Evolutionary conservation across 2,329 filamentous ascomycete species (phyloP).

Genomic region (Grosmannia clavigera): DNA sequence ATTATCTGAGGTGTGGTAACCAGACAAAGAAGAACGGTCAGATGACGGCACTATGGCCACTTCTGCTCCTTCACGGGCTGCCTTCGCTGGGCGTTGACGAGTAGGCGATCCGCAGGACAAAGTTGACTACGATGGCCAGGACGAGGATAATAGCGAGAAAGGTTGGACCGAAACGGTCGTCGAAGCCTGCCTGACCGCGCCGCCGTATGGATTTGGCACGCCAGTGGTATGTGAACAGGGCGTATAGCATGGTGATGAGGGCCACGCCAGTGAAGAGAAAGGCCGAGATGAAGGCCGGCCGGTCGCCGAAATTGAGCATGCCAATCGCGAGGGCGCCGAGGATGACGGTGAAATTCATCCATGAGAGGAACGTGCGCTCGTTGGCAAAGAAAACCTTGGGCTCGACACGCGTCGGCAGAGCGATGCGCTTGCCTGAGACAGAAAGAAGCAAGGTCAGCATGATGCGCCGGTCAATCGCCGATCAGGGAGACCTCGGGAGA

Average conservation of each 20-base stretch:
- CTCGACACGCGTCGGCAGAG: slow-evolving; percentile 93
- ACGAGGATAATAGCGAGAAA: slow-evolving; percentile 77
- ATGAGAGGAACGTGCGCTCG: slow-evolving; percentile 96
- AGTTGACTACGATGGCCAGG: slow-evolving; percentile 89
- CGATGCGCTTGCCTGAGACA: slow-evolving; percentile 80
- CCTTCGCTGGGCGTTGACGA: slow-evolving; percentile 3
- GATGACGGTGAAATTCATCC: slow-evolving; percentile 99
- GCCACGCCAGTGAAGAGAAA: slow-evolving; percentile 89
- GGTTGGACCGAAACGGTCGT: slow-evolving; percentile 89
- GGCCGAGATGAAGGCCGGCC: slow-evolving; percentile 83
- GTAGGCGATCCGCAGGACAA: slow-evolving; percentile 63
- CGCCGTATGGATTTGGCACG: slow-evolving; percentile 82
- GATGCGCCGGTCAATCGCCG: slow-evolving; percentile 1
- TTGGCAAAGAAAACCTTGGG: slow-evolving; percentile 99
- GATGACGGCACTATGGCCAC: not conserved
- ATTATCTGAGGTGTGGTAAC: too few species aligned
- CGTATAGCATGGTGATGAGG: slow-evolving; percentile 92
- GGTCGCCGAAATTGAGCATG: slow-evolving; percentile 96
- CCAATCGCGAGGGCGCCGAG: slow-evolving; percentile 92
- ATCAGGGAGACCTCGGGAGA: not conserved
- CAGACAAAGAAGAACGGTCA: not conserved
- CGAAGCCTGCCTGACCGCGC: slow-evolving; percentile 88
- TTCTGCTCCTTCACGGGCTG: slow-evolving; percentile 2
- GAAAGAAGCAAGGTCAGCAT: slow-evolving; percentile 3
- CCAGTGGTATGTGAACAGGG: slow-evolving; percentile 93